Evolutionary conservation across 2,329 filamentous ascomycete species (phyloP), one percentile per base, ranked within the genome.

Genomic region (Fusarium globosum): DNA sequence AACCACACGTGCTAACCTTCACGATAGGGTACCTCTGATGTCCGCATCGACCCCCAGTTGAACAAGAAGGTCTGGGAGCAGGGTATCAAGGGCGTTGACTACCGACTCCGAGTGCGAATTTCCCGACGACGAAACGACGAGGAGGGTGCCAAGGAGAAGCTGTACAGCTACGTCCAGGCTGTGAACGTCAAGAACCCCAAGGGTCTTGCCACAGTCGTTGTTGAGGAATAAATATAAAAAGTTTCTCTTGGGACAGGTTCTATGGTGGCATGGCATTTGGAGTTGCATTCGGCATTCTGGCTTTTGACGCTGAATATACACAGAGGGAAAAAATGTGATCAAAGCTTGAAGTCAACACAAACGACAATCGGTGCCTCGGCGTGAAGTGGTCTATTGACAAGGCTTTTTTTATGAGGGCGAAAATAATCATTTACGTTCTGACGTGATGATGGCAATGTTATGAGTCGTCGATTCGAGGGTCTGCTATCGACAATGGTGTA

Each of bases 41-140:
- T 99, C 88, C 96, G 96, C 82, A 88, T 99, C 84, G 96, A 99
- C 91, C 96, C 96, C 83, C 93, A 96, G 89, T 89, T 99, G 83
- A 99, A 99, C 93, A 99, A 99, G 94, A 98, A 99, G 92, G 96
- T 99, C 86, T 99, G 96, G 96, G 96, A 99, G 89, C 90, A 93
- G 84, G 96, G 96, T 86, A 92, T 99, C 90, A 99, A 98, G 94
- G 97, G 96, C 83, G 95, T 98, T 79, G 94, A 96, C 80, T 98
- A 93, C 93, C 93, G 97, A 87, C 90, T 99, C 81, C 96, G 96
- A 83, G 92, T 99, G 84, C 95, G 97, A 88, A 98, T 99, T 88
- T 97, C 95, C 84, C 94, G 96, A 88, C 97, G 97, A 92, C 94
- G 96, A 92, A 99, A 99, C 89, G 96, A 99, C 87, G 96, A 98